These are phyloP conservation scores for Chalaropsis ovoidea DNA, from an alignment of 2,329 filamentous ascomycete species.

Conservation along the genomic window DNA sequence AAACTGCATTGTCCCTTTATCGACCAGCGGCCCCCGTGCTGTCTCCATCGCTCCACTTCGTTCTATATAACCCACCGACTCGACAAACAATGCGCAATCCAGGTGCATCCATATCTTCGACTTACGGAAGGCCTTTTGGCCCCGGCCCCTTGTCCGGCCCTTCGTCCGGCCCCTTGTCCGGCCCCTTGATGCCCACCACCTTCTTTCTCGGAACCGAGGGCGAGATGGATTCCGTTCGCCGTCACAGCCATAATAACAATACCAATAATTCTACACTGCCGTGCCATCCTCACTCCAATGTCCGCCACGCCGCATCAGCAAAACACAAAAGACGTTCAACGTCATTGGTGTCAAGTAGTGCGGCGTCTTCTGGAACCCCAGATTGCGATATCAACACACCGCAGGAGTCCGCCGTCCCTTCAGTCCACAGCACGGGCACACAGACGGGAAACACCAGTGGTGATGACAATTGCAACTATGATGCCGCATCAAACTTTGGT, in stretches of 20 bases:
- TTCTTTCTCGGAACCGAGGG: constrained; percentile 20
- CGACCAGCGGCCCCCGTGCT: background rate
- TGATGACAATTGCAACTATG: background rate
- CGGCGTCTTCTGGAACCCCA: background rate
- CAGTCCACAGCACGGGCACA: too few relatives aligned
- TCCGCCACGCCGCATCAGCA: background rate
- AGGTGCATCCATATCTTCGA: background rate
- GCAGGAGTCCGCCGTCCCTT: background rate
- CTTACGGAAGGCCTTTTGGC: constrained; percentile 4
- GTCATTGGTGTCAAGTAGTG: background rate
- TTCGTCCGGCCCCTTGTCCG: background rate
- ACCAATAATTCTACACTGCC: background rate
- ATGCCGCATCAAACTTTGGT: constrained; percentile 12
- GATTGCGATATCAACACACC: background rate
- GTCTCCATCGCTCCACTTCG: background rate
- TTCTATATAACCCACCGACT: background rate
- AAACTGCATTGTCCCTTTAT: background rate
- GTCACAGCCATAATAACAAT: background rate
- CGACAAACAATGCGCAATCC: constrained; percentile 10
- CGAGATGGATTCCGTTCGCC: constrained; percentile 18
- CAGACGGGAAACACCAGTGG: background rate
- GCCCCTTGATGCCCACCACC: background rate
- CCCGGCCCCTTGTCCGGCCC: background rate
- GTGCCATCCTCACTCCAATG: constrained; percentile 4
- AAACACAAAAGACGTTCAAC: background rate